Conservation (phyloP, 306 rosid genomes). For the Quercus glauca region DNA sequence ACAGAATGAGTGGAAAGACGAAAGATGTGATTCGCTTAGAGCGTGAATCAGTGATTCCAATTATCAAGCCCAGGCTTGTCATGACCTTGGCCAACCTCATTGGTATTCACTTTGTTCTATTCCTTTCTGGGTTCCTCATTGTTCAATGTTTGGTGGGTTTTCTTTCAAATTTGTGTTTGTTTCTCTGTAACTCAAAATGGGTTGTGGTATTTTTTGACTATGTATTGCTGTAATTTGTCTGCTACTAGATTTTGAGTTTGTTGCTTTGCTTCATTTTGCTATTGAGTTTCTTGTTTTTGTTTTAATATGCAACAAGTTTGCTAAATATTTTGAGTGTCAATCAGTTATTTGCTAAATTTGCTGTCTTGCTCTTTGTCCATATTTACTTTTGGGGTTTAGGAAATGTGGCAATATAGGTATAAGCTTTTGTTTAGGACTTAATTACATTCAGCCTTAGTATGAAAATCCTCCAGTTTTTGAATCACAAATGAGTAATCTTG, state of each 20-base stretch:
- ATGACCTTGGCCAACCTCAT: conserved; percentile 87
- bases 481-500: too few species aligned
- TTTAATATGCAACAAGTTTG: neutral
- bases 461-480: neutral
- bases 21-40: conserved; percentile 73
- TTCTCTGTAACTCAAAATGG: neutral
- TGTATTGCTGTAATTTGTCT: neutral
- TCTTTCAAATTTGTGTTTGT: neutral
- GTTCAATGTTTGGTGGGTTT: neutral
- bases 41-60: conserved; percentile 85
- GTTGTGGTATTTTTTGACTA: neutral
- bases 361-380: conserved; percentile 1
- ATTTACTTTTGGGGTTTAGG: neutral
- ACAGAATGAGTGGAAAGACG: conserved; percentile 26
- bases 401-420: neutral
- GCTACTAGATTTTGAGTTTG: neutral
- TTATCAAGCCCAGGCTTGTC: conserved; percentile 75
- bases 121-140: neutral
- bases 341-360: neutral
- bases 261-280: neutral
- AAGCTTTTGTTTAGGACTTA: neutral
- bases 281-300: neutral
- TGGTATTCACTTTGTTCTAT: conserved; percentile 31
- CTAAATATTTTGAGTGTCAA: neutral
- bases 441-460: neutral